These are phyloP conservation scores for Talaromyces sp. DNA, from an alignment of 2,329 filamentous ascomycete genomes.

Conservation along the genomic window DNA sequence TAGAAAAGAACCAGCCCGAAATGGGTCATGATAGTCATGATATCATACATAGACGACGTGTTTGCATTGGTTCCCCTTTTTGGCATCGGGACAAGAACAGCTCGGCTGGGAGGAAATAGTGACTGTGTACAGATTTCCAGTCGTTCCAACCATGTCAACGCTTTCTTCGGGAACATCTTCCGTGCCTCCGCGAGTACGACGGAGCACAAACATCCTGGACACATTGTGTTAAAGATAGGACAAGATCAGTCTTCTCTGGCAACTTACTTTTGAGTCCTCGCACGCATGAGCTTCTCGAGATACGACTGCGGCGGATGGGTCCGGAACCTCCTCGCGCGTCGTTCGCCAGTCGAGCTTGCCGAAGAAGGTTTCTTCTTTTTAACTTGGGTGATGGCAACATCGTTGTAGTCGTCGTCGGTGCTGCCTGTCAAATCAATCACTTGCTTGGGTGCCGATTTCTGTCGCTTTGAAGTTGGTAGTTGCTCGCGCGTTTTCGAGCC, in stretches of 20 bases:
- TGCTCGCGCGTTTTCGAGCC: neutral
- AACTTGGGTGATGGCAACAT: neutral
- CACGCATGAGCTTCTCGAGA: constrained; percentile 43
- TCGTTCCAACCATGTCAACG: constrained; percentile 54
- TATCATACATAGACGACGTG: constrained; percentile 54
- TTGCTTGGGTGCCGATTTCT: neutral
- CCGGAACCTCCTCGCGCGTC: constrained; percentile 36
- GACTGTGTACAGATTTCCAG: constrained; percentile 58
- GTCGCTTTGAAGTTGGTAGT: neutral
- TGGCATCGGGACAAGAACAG: constrained; percentile 51
- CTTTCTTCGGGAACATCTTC: constrained; percentile 44
- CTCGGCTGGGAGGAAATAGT: constrained; percentile 46
- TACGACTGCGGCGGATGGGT: constrained; percentile 41
- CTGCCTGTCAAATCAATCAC: constrained; percentile 3
- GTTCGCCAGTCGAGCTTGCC: constrained; percentile 22
- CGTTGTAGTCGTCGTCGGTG: constrained; percentile 16
- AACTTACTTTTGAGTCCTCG: constrained; percentile 41
- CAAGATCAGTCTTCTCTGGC: neutral
- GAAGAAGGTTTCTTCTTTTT: neutral
- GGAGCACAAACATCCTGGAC: constrained; percentile 51
- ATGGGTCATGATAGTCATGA: neutral
- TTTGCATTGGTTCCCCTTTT: constrained; percentile 57
- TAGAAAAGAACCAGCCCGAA: neutral
- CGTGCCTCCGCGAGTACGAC: constrained; percentile 41
- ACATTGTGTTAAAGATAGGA: neutral